Base-by-base conservation (phyloP, 2,329 filamentous ascomycete species). In the Sclerotinia trifoliorum region DNA sequence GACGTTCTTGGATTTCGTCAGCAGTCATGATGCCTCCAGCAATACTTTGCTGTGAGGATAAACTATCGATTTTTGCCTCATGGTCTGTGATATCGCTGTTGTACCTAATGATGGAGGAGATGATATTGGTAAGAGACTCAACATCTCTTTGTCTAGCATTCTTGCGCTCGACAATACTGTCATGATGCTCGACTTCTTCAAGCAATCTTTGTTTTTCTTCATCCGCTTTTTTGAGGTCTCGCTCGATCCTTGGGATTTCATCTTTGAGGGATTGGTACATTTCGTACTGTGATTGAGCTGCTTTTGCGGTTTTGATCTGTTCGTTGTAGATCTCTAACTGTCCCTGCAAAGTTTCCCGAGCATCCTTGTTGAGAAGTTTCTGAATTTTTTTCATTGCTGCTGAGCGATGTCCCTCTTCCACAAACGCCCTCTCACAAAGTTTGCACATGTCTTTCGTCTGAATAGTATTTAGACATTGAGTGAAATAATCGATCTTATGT, bases 1-100 rank as follows among this genome's bases (percentile, higher is more conserved):
- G 86, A 60, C 93, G 86, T 65, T 91, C 88, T 74, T 95, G 91
- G 65, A 98, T 93, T 72, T 95, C 91, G 66, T 96, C 91, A 8
- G 93, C 85, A 42, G 91, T 91, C 70, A 92, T 87, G 19, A 86
- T 85, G 13, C 84, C 78, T 17, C 86, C 85, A 35, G 84, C 83
- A 19, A 89, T 86, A 75, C 90, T 88, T 76, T 97, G 91, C 73
- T 93, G 93, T 11, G 88, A 88, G 68, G 87, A 83, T 62, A 97
- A 85, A 66, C 91, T 88, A 67, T 90, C 83, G 62, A 97, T 90
- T 77, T 97, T 90, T 51, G 81, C 80, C 74, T 91, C 86, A 6
- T 92, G 88, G 49, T 89, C 88, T 58, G 83, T 82, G 69, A 94
- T 90, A 56, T 97, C 92, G 70, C 83, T 85, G 71, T 88, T 82